Evolutionary conservation across 139 green algal species (phyloP).

Genomic region (Nannochloris sp.): DNA sequence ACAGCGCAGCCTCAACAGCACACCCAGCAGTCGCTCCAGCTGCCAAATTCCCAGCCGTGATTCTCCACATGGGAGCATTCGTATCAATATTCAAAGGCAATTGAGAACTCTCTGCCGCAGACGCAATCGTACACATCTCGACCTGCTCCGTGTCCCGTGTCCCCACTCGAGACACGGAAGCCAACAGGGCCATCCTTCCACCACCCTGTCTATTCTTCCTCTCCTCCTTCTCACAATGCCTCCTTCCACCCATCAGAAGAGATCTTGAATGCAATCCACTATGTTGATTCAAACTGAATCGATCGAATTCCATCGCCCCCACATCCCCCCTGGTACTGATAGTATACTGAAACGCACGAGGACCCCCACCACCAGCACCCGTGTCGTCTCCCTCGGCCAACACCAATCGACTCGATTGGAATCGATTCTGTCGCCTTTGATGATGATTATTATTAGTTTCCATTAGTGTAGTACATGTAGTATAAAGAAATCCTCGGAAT

Average conservation of each 20-base stretch:
- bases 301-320: not conserved
- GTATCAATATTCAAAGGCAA: not conserved
- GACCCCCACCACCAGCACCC: too few relatives aligned
- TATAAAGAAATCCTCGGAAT: too few relatives aligned
- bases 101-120: constrained; percentile 3
- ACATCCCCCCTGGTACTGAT: not conserved
- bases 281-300: not conserved
- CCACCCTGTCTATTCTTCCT: not conserved
- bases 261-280: not conserved
- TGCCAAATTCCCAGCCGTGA: constrained; percentile 59
- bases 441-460: not conserved
- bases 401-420: too few relatives aligned
- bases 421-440: not conserved
- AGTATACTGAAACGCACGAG: not conserved
- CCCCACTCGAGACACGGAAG: not conserved
- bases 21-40: constrained; percentile 73
- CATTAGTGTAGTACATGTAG: too few relatives aligned
- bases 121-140: constrained; percentile 19
- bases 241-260: not conserved
- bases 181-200: not conserved
- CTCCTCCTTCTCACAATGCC: not conserved
- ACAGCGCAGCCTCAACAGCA: constrained; percentile 83
- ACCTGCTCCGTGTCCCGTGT: not conserved
- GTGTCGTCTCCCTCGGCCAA: too few relatives aligned
- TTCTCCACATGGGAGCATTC: constrained; percentile 44